Evolutionary conservation across 768 basidiomycete species (phyloP), one percentile per base, ranked within the genome.

Genomic region (Tylopilus sp.): DNA sequence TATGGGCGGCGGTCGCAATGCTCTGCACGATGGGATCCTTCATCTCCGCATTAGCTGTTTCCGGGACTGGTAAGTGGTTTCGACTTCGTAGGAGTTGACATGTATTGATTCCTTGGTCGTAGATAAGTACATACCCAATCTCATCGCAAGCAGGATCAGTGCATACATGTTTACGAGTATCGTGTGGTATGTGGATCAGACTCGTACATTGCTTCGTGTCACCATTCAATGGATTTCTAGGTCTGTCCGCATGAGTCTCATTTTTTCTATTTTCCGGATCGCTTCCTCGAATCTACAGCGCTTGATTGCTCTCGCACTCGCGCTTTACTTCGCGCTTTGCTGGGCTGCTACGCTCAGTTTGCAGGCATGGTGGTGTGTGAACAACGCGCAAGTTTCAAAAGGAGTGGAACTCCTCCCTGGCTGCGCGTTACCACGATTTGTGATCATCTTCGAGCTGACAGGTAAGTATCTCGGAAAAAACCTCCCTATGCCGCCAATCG

Each of bases 221-320:
- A 14, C 1, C 14, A 13, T 41, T 36, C 4, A 6, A 19, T 34
- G 16, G 45, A 26, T 50, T 8, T 6, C 38, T 28, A 61, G 60
- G 60, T 57, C 55, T 21, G 60, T 61, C n/a, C 61, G 61, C 26
- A 41, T 62, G 48, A 62, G 61, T 43, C 21, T 62, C 24, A 36
- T 62, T 12, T 50, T 44, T 11, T 58, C 61, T 3, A 29, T 62
- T 16, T 3, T 62, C 10, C 49, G 61, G 25, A 51, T 62, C 7
- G 33, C 38, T 17, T 6, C 28, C 17, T 44, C 53, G 3, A 14
- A 17, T 21, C 26, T 34, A 22, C 19, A 46, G 22, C 55, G 51
- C 25, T 50, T 31, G 38, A 21, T 52, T 21, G 24, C 49, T 8
- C 24, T 57, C 21, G 19, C 29, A 10, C n/a, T 31, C 2, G 34